These are phyloP conservation scores for Cicer judaicum DNA, from an alignment of 306 rosid genomes.

Conservation along the genomic window DNA sequence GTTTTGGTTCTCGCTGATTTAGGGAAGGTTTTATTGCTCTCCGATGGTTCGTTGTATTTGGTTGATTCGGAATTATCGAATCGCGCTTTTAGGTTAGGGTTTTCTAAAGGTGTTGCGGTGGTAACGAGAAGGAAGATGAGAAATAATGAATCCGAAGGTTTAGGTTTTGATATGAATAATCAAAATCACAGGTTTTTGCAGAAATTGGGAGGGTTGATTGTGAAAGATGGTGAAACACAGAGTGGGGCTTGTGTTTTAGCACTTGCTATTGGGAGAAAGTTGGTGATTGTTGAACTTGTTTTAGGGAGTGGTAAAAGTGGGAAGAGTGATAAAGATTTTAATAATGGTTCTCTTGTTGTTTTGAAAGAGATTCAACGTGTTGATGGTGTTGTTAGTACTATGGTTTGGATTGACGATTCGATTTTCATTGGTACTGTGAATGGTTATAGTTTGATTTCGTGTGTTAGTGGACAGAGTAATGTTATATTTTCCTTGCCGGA, in stretches of 20 bases:
- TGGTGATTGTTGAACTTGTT: slow-evolving; percentile 75
- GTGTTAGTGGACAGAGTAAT: slow-evolving; percentile 75
- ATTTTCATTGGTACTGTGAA: slow-evolving; percentile 70
- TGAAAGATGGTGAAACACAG: slow-evolving; percentile 59
- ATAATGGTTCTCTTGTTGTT: slow-evolving; percentile 59
- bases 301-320: slow-evolving; percentile 52
- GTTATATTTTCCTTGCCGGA: slow-evolving; percentile 87
- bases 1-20: slow-evolving; percentile 60
- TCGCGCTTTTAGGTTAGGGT: slow-evolving; percentile 60
- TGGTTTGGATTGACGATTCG: slow-evolving; percentile 95
- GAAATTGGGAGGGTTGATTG: slow-evolving; percentile 75
- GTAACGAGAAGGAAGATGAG: slow-evolving; percentile 62
- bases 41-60: slow-evolving; percentile 71
- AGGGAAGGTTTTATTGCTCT: slow-evolving; percentile 65
- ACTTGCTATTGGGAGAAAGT: slow-evolving; percentile 63
- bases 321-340: slow-evolving; percentile 56
- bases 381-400: slow-evolving; percentile 70
- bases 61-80: slow-evolving; percentile 64
- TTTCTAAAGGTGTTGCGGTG: slow-evolving; percentile 65
- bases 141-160: slow-evolving; percentile 60
- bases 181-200: slow-evolving; percentile 65
- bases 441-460: slow-evolving; percentile 84
- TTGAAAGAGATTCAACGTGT: slow-evolving; percentile 81
- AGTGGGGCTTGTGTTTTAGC: slow-evolving; percentile 66
- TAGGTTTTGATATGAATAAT: slow-evolving; percentile 47